These are phyloP conservation scores for Fusarium acutatum DNA, from an alignment of 2,329 filamentous ascomycete species.

Conservation along the genomic window DNA sequence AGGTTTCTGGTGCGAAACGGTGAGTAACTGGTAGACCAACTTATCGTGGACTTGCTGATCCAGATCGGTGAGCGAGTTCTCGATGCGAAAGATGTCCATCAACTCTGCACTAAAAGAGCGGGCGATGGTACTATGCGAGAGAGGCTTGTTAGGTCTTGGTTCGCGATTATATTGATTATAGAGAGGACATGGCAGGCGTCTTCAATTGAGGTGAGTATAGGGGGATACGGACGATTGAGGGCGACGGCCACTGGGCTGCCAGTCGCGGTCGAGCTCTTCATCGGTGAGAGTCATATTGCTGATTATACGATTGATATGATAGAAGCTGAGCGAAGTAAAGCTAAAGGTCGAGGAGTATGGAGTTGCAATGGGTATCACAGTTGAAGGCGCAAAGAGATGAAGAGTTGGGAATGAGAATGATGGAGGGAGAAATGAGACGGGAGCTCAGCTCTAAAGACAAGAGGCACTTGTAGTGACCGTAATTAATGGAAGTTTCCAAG, in stretches of 20 bases:
- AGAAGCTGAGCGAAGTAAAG: background rate
- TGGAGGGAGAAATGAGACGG: background rate
- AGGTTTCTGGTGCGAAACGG: background rate
- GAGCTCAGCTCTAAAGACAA: conserved; percentile 17
- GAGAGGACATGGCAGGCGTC: background rate
- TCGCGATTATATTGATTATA: conserved; percentile 15
- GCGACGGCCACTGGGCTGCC: conserved; percentile 79
- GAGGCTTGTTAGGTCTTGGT: conserved; percentile 18
- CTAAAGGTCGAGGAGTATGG: background rate
- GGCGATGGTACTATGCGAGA: conserved; percentile 75
- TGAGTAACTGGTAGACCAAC: conserved; percentile 60
- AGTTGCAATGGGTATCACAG: conserved; percentile 2
- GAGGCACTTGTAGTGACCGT: conserved; percentile 6
- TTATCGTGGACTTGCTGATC: conserved; percentile 81
- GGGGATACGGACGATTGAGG: conserved; percentile 79
- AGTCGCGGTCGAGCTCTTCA: conserved; percentile 77
- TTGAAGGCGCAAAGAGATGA: background rate
- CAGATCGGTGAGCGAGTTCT: conserved; percentile 77
- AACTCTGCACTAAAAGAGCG: conserved; percentile 87
- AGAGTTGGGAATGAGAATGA: background rate
- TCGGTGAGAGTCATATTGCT: conserved; percentile 58
- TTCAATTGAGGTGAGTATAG: conserved; percentile 63
- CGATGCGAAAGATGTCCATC: conserved; percentile 89
- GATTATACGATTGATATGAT: background rate
- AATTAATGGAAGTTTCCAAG: conserved; percentile 33